phyloP scores from a whole-genome alignment of 805 yeast species.

The Barnettozyma salicaria region DNA sequence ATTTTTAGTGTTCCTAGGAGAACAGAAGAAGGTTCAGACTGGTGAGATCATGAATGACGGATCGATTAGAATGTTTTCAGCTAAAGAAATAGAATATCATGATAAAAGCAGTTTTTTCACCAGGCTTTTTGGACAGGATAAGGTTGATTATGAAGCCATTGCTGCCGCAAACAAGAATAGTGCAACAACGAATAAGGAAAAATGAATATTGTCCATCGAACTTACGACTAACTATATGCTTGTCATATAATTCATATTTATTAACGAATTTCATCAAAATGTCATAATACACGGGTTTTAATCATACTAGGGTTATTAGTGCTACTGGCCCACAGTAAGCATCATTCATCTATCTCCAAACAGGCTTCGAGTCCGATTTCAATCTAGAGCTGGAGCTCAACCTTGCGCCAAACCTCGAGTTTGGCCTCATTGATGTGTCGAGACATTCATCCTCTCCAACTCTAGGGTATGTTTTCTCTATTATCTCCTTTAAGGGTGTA shows the following conservation, averaged over 20 bases:
- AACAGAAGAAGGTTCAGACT: conserved; percentile 20
- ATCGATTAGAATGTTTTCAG: conserved; percentile 17
- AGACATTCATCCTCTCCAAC: too few relatives aligned
- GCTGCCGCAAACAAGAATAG: too few relatives aligned
- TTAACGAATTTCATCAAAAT: too few relatives aligned
- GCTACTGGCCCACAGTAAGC: too few relatives aligned
- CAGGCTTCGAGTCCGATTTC: conserved; percentile 5
- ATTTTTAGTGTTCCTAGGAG: conserved; percentile 19
- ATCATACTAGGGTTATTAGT: too few relatives aligned
- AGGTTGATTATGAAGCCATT: conserved; percentile 18
- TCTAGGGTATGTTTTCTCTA: conserved; percentile 16
- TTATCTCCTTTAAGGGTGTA: conserved; percentile 22
- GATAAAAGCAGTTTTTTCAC: conserved; percentile 20
- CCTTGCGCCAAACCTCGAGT: conserved; percentile 2
- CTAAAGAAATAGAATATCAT: conserved; percentile 19
- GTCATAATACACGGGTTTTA: too few relatives aligned
- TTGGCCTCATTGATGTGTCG: too few relatives aligned
- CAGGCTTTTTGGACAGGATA: conserved; percentile 21
- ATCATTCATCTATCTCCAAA: too few relatives aligned
- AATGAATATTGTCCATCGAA: too few relatives aligned
- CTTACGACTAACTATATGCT: too few relatives aligned
- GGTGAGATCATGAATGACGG: conserved; percentile 25
- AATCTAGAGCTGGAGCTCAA: conserved; percentile 3
- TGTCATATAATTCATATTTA: too few relatives aligned
- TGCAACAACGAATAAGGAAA: too few relatives aligned